Base-by-base conservation (phyloP, 352 stramenopile genomes). In the Halophytophthora polymorphica region DNA sequence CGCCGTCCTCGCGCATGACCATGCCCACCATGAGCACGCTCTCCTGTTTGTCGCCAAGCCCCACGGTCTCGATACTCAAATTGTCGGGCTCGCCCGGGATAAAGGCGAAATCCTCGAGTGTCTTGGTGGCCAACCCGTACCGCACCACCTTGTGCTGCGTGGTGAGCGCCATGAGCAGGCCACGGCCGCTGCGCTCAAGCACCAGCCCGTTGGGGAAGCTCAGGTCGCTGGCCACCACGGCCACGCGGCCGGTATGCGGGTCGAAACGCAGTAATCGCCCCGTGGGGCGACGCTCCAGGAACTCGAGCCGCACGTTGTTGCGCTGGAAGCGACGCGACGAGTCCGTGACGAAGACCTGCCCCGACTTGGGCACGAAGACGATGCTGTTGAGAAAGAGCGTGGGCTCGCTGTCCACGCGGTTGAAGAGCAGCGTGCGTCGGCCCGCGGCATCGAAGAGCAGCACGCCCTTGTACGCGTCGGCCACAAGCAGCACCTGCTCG, bases 81-180 rank as follows among this genome's bases (percentile, higher is more conserved):
- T 84, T 84, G 51, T 83, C 75, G 0, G 77, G 72, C 37, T 72
- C 58, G 25, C 73, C 73, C 2, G 77, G 73, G 29, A 83, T 42
- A 50, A 77, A 88, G 12, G 77, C 77, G 55, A 84, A 88, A 44
- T 88, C 73, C 23, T 70, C 57, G 2, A 88, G 29, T 42, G 60
- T 52, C 41, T 66, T 61, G 6, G 66, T 81, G 29, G 55, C 43
- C 0, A 84, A 53, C 31, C 72, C 64, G 35, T 71, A 88, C 33
- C 69, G 72, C 31, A 78, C 66, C 25, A 88, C 60, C 49, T 88
- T 88, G 60, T 81, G 71, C 43, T 78, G 67, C 49, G 73, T 71
- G 18, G 61, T 70, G 21, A 85, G 44, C n/a, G 59, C 65, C 13
- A 88, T 64, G 6, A 88, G 44, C 43, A 88, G 40, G 11, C 63